Evolutionary conservation across 1,284 basidiomycete genomes (phyloP), one percentile per base, ranked within the genome.

Genomic region (Xerocomus subilludens): DNA sequence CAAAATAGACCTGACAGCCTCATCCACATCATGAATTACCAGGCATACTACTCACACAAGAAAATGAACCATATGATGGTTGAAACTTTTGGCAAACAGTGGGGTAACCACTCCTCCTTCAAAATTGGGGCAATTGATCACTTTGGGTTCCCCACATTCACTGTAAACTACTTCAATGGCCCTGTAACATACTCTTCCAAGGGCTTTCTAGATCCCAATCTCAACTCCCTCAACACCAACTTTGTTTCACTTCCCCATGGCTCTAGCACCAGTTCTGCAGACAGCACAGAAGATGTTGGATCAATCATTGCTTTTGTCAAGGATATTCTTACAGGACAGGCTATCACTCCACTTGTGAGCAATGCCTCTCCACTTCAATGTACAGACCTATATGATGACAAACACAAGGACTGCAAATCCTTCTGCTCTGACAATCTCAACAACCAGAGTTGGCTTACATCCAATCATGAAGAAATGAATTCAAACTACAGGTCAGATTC

Each of bases 11-110:
- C 96, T 5, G 96, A 96, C 25, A 98, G 98, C 9, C 88, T 99
- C 45, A 92, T 98, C 68, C 96, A 98, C 82, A 99, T 99, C 84
- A 96, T 99, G 92, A 97, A 99, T 82, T 97, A 99, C 82, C 96
- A 98, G 84, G 94, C 96, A 20, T 89, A 93, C 27, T 89, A 94
- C 56, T 90, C 91, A 76, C 92, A 94, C 49, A 97, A 96, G 86
- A 98, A 97, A 91, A 96, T 93, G 14, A 95, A 98, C 80, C 90
- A 93, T 72, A 96, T 94, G 9, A 98, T 99, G 96, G 91, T 98
- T 27, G 96, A 98, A 78, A 95, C 97, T 0, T 96, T 99, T 82
- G 88, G 90, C 69, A 98, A 98, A 85, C 91, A 97, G 8, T 99
- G 97, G 96, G 94, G 92, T 10, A 98, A 96, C 80, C 97, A 99